Base-by-base conservation (phyloP, 805 yeast genomes). In the Kockiozyma suomiensis region DNA sequence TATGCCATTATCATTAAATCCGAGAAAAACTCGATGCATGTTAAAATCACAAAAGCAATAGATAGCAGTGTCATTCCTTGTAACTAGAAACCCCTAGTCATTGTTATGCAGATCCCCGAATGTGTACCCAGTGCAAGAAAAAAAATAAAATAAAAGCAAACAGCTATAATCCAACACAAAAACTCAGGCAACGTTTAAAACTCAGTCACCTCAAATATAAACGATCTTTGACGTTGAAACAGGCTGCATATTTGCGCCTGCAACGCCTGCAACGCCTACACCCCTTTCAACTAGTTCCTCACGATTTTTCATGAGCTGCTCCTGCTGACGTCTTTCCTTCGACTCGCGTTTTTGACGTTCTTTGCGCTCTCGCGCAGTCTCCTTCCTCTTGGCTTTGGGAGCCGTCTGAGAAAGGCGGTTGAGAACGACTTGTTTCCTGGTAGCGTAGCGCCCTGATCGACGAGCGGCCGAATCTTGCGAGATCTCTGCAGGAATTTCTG, bases 301-400 rank as follows among this genome's bases (percentile, higher is more conserved):
- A 8, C 41, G 30, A 10, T 15, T 32, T 4, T 17, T 2, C 15
- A 35, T n/a, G n/a, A 17, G 54, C 13, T 35, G 17, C 21, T 45
- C 47, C 19, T 43, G 32, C 37, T 42, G 45, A 8, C 50, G 49
- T 32, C 66, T 59, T 37, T 56, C 65, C 32, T 51, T 57, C 17
- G 65, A 42, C 45, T 63, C 66, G 15, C 60, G 62, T 47, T 63
- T 63, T 40, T 63, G 66, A 6, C 65, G 62, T 35, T 63, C 66
- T 38, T 63, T 63, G 15, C 65, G 52, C 46, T 63, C 62, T 5
- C 66, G 58, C 13, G 66, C 63, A 6, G 63, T 59, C 26, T 57
- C 62, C 42, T 58, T 61, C n/a, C 60, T 45, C 19, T 47, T 50
- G 8, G 63, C 50, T 38, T 35, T 41, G 37, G 42, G 19, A 12